Conservation (phyloP, 768 basidiomycete genomes). For the Hypsizygus marmoreus region DNA sequence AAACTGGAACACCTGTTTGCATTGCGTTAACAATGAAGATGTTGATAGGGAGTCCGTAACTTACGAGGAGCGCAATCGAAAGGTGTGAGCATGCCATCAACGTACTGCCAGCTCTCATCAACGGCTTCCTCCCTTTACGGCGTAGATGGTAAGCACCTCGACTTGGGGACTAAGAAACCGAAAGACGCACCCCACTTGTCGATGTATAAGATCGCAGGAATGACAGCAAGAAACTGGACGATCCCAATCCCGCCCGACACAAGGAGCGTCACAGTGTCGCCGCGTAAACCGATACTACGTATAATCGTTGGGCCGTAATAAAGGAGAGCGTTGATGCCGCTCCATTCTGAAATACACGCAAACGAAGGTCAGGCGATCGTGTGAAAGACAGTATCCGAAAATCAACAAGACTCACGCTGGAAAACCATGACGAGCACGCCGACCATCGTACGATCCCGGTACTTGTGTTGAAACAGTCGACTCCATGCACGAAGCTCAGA, state of each 20-base stretch:
- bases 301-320: conserved; percentile 83
- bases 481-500: conserved; percentile 53
- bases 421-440: conserved; percentile 81
- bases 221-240: conserved; percentile 73
- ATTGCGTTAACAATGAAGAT: conserved; percentile 5
- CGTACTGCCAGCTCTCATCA: conserved; percentile 64
- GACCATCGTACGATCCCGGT: conserved; percentile 63
- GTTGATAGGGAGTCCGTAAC: conserved; percentile 4
- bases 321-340: conserved; percentile 80
- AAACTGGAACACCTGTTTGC: conserved; percentile 46
- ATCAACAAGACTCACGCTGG: conserved; percentile 58
- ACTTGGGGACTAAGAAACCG: background rate
- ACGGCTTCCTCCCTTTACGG: conserved; percentile 58
- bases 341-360: conserved; percentile 68
- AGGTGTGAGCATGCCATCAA: conserved; percentile 69
- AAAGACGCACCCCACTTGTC: conserved; percentile 56
- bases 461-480: conserved; percentile 53
- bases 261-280: conserved; percentile 61
- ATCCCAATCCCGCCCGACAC: conserved; percentile 80
- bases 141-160: background rate
- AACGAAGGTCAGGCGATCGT: background rate
- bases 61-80: conserved; percentile 63
- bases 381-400: background rate
- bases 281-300: conserved; percentile 59
- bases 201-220: conserved; percentile 72